These are phyloP conservation scores for Cytospora schulzeri DNA, from an alignment of 2,329 filamentous ascomycete genomes.

Conservation along the genomic window DNA sequence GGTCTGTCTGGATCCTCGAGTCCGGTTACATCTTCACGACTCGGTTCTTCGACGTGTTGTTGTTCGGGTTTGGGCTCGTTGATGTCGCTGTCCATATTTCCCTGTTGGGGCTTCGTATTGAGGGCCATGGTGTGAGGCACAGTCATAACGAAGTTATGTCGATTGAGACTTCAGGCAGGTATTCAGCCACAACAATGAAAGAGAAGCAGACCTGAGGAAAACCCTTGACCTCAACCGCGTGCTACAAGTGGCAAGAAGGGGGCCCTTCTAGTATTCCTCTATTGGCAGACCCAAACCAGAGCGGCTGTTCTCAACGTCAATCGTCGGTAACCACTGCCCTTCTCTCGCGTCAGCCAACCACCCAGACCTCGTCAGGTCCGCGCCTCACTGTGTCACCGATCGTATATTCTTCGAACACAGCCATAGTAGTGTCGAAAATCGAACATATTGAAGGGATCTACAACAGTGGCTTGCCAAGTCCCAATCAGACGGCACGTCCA, in stretches of 20 bases:
- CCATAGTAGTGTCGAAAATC: neutral
- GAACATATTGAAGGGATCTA: neutral
- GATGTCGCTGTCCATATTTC: neutral
- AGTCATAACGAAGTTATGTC: neutral
- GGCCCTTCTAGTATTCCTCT: neutral
- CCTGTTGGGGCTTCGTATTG: neutral
- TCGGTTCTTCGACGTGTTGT: neutral
- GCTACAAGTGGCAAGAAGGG: neutral
- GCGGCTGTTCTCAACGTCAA: neutral
- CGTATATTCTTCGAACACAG: neutral
- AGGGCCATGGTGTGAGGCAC: neutral
- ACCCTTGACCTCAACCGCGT: neutral
- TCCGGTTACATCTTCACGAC: neutral
- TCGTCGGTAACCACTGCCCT: neutral
- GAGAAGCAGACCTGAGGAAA: neutral
- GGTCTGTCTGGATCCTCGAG: neutral
- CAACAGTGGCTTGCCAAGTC: neutral
- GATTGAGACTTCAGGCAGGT: neutral
- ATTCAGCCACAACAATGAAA: neutral
- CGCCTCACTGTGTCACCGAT: neutral
- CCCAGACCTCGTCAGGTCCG: neutral
- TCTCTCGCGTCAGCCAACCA: neutral
- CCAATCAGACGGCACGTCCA: neutral
- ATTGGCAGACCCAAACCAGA: neutral
- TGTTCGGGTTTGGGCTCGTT: neutral